These are phyloP conservation scores for Vanrija sp. DNA, from an alignment of 1,284 basidiomycete species.

Conservation along the genomic window DNA sequence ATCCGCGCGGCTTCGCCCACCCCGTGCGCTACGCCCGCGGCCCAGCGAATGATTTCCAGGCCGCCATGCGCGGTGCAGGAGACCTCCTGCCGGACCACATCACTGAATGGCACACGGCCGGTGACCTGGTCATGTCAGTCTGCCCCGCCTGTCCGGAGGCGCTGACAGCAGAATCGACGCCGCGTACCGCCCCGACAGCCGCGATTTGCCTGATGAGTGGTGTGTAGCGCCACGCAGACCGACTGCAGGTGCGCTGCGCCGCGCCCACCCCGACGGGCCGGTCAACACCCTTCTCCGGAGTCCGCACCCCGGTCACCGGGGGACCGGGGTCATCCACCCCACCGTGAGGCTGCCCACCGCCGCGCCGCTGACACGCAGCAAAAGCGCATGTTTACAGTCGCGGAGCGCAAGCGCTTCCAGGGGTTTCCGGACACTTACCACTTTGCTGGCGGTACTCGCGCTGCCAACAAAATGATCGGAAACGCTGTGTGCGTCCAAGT, in stretches of 20 bases:
- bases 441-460: constrained; percentile 15
- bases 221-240: too few species aligned
- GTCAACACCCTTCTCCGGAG: constrained; percentile 19
- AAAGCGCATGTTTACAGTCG: constrained; percentile 21
- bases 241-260: too few species aligned
- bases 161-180: neutral
- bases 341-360: constrained; percentile 11
- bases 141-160: too few species aligned
- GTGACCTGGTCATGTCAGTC: constrained; percentile 16
- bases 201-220: neutral
- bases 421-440: constrained; percentile 28
- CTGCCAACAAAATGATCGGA: constrained; percentile 7
- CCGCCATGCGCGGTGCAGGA: neutral
- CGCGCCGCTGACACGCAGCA: constrained; percentile 9
- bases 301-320: constrained; percentile 13
- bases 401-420: constrained; percentile 27
- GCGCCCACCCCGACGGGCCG: neutral
- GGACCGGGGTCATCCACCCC: constrained; percentile 19
- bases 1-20: constrained; percentile 11
- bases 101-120: constrained; percentile 4
- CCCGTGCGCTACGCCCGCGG: constrained; percentile 8
- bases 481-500: constrained; percentile 23
- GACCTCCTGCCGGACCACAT: constrained; percentile 15
- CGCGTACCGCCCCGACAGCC: too few species aligned
- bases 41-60: constrained; percentile 18